phyloP scores from a whole-genome alignment of 257 asterid species.

The Plantago ovata region DNA sequence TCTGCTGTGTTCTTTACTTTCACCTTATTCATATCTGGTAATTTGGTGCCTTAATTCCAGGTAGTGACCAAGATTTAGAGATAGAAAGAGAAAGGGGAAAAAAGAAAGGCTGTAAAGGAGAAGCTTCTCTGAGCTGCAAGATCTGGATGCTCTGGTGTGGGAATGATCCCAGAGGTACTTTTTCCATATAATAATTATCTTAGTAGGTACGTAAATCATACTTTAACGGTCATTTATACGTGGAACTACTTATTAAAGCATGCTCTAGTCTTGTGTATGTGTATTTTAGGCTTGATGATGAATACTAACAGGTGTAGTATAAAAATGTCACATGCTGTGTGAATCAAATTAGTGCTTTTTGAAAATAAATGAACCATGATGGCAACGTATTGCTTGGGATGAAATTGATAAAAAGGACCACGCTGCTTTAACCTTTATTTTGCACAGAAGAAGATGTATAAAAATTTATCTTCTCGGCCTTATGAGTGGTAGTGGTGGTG shows the following conservation, averaged over 20 bases:
- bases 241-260: neutral
- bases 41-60: constrained; percentile 17
- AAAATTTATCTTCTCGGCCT: neutral
- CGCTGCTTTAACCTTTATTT: constrained; percentile 10
- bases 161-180: constrained; percentile 26
- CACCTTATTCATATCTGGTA: constrained; percentile 47
- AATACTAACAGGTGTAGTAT: neutral
- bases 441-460: neutral
- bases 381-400: neutral
- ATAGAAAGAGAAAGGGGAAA: neutral
- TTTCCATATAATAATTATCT: constrained; percentile 9
- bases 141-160: constrained; percentile 32
- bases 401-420: constrained; percentile 9
- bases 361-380: constrained; percentile 3
- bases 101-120: constrained; percentile 25
- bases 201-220: neutral
- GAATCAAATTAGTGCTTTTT: neutral
- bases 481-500: constrained; percentile 3
- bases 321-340: constrained; percentile 1
- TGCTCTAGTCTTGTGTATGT: constrained; percentile 1
- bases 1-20: constrained; percentile 30
- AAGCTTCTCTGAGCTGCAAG: constrained; percentile 44
- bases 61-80: constrained; percentile 14
- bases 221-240: constrained; percentile 1
- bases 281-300: neutral